Percentiles rank a stretch among this genome's conserved stretches.
phyloP scores from a whole-genome alignment of 2,329 filamentous ascomycete genomes.

The Bertia moriformis region DNA sequence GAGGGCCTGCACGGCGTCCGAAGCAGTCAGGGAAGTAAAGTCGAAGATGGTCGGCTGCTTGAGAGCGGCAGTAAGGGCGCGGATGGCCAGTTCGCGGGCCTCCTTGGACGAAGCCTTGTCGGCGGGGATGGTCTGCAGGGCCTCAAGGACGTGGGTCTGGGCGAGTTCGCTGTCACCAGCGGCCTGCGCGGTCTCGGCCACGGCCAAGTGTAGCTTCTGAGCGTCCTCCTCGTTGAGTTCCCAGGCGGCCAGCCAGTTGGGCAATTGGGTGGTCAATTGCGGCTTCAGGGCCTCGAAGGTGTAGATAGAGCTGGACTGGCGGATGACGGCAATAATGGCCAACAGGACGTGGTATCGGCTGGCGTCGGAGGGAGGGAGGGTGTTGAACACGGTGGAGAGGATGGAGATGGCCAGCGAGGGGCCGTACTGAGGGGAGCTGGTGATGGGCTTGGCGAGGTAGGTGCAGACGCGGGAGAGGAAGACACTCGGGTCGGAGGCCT shows the following conservation, averaged over 20 bases:
- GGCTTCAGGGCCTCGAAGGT: conserved; percentile 74
- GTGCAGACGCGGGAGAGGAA: conserved; percentile 79
- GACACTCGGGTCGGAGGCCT: conserved; percentile 71
- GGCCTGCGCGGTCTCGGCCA: conserved; percentile 35
- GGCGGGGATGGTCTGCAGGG: conserved; percentile 61
- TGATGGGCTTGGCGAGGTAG: conserved; percentile 76
- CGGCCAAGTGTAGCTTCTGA: conserved; percentile 42
- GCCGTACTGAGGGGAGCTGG: conserved; percentile 73
- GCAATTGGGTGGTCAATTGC: conserved; percentile 63
- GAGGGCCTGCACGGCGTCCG: conserved; percentile 72
- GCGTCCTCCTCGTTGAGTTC: conserved; percentile 56
- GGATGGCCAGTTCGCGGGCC: conserved; percentile 22
- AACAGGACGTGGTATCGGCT: conserved; percentile 82
- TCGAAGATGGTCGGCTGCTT: conserved; percentile 53
- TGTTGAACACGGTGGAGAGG: conserved; percentile 93
- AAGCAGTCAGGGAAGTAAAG: conserved; percentile 57
- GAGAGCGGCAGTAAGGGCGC: conserved; percentile 53
- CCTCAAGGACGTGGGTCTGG: conserved; percentile 55
- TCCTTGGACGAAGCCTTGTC: conserved; percentile 37
- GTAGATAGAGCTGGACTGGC: conserved; percentile 31
- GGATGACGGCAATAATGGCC: conserved; percentile 73
- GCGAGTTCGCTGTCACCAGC: conserved; percentile 25
- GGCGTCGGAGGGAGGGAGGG: conserved; percentile 61
- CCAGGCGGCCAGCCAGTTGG: conserved; percentile 73
- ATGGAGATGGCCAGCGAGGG: conserved; percentile 75